These are phyloP conservation scores for Podaxis sp. DNA, from an alignment of 768 basidiomycete genomes.

Conservation along the genomic window DNA sequence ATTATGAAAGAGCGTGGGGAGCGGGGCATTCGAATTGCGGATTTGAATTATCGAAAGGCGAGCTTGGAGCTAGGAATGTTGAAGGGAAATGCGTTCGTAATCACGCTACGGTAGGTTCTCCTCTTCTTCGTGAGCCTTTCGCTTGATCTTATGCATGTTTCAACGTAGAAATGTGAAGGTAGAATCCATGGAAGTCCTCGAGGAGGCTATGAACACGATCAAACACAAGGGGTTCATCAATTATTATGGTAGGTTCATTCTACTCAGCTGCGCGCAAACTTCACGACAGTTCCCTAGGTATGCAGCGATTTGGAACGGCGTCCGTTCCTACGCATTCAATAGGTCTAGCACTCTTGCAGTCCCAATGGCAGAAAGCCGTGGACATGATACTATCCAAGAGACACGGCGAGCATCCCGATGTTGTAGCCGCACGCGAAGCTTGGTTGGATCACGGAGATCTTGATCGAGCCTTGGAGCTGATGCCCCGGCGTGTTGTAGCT, in stretches of 20 bases:
- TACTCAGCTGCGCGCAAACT: conserved; percentile 8
- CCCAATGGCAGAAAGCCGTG: conserved; percentile 88
- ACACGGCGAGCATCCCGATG: conserved; percentile 91
- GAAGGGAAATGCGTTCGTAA: conserved; percentile 93
- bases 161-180: conserved; percentile 78
- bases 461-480: conserved; percentile 76
- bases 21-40: conserved; percentile 84
- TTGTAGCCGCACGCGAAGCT: conserved; percentile 77
- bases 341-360: conserved; percentile 84
- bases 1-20: conserved; percentile 77
- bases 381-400: conserved; percentile 79
- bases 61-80: conserved; percentile 92
- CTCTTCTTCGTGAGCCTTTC: background rate
- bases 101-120: conserved; percentile 77
- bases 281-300: conserved; percentile 51
- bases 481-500: conserved; percentile 92
- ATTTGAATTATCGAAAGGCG: conserved; percentile 81
- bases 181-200: conserved; percentile 68
- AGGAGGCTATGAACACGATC: conserved; percentile 73
- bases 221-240: conserved; percentile 93
- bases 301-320: conserved; percentile 99
- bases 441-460: conserved; percentile 86
- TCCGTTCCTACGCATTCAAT: conserved; percentile 94
- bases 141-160: background rate
- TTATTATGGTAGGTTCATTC: conserved; percentile 73